Percentiles rank a stretch among this genome's conserved stretches.
Conservation (phyloP, 352 stramenopile genomes). For the Globisporangium sylvaticum region DNA sequence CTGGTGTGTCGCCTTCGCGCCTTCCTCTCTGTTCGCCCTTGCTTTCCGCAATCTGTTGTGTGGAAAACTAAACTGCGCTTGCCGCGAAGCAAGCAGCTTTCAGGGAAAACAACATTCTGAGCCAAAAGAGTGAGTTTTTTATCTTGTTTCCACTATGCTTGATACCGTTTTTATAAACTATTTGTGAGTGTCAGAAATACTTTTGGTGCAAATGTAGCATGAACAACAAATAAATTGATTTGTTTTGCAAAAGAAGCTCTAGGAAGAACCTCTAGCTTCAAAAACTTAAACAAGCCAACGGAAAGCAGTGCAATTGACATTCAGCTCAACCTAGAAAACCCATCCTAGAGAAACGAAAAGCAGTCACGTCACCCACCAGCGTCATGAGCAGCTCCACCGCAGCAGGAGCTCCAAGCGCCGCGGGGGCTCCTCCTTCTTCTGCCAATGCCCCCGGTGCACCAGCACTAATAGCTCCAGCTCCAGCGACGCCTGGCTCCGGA, state of each 20-base stretch:
- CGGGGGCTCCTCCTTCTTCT: neutral
- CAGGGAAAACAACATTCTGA: too few species aligned
- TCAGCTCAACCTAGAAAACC: neutral
- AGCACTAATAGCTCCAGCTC: neutral
- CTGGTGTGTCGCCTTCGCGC: neutral
- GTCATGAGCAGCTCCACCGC: neutral
- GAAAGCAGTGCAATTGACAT: neutral
- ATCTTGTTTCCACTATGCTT: too few species aligned
- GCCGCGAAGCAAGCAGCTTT: too few species aligned
- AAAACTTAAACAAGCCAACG: too few species aligned
- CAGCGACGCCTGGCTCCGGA: neutral
- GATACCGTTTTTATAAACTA: too few species aligned
- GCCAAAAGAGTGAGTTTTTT: too few species aligned
- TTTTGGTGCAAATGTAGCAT: too few species aligned
- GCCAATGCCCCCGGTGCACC: neutral
- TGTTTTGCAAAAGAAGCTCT: too few species aligned
- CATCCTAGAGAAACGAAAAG: neutral
- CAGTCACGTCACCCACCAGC: neutral
- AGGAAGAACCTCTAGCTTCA: too few species aligned
- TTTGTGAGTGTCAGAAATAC: too few species aligned
- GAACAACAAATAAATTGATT: too few species aligned
- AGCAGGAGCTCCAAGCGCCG: neutral
- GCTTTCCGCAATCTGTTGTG: neutral
- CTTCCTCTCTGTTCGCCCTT: constrained; percentile 4
- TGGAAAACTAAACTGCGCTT: neutral